Base-by-base conservation (phyloP, 768 basidiomycete species). In the Chalciporus piperatus region DNA sequence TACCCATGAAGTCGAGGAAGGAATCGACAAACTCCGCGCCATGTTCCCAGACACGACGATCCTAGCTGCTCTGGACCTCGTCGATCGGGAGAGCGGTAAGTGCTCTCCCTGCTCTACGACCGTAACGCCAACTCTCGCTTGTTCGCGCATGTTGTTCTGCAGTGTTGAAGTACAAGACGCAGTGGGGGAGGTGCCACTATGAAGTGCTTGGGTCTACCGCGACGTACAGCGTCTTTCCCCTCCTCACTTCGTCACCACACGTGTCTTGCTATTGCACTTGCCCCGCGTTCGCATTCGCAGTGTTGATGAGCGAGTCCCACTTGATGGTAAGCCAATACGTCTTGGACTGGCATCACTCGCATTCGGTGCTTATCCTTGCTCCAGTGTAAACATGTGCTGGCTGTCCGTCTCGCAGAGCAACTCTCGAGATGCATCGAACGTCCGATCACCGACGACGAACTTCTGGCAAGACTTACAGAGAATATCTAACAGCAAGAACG, bases 361-460 rank as follows among this genome's bases (percentile, higher is more conserved):
- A 20, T 44, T 23, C 9, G 45, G 47, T 47, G 45, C 51, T 30
- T 40, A 45, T 22, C 57, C 30, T 12, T n/a, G 41, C 14, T 6
- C 37, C 37, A 92, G 90, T 92, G 90, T 62, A 92, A 92, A 64
- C 90, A 92, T 64, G 66, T 89, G 3, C 73, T 92, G 22, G 90
- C 89, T 3, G 76, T 79, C 12, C 70, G 75, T 13, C 70, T 92
- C 13, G 85, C 86, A 3, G 67, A 78, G 23, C 78, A 75, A 46
- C 65, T 89, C 45, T 71, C 70, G 4, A 74, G 73, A 48, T 82
- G 74, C 52, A 59, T 80, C 33, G 76, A 84, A 47, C 77, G 81
- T 19, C 67, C 74, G 30, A 64, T 79, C 41, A 66, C 62, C 22
- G 62, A 67, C 4, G 74, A 81, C 48, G 79, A 83, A 32, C 70